Evolutionary conservation across 2,329 filamentous ascomycete species (phyloP).

Genomic region (Fusarium anthophilum): DNA sequence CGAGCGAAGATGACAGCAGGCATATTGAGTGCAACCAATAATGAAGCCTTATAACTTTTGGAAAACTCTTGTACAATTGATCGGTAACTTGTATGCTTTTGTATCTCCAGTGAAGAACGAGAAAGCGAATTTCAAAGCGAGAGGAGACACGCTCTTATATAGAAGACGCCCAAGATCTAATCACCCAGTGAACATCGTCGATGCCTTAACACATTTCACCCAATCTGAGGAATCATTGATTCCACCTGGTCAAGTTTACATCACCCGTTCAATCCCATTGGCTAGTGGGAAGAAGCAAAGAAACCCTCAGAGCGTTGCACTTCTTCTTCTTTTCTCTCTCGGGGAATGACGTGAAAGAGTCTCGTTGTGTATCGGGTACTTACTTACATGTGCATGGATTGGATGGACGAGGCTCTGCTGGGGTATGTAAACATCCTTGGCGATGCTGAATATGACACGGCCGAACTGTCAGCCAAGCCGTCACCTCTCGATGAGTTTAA

Average conservation of each 20-base stretch:
- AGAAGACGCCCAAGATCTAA: not conserved
- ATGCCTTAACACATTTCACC: not conserved
- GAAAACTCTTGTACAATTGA: not conserved
- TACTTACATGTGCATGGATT: not conserved
- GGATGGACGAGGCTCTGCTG: not conserved
- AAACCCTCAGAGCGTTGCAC: not conserved
- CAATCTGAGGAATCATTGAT: not conserved
- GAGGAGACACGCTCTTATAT: slow-evolving; percentile 8
- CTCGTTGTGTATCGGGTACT: slow-evolving; percentile 17
- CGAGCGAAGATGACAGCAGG: slow-evolving; percentile 42
- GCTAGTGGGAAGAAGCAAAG: not conserved
- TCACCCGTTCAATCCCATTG: slow-evolving; percentile 17
- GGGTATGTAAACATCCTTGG: slow-evolving; percentile 9
- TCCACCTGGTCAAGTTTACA: not conserved
- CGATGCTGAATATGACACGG: slow-evolving; percentile 10
- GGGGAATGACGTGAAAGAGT: slow-evolving; percentile 20
- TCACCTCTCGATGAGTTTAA: not conserved
- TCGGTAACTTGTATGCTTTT: not conserved
- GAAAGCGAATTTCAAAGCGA: not conserved
- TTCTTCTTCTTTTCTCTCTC: not conserved
- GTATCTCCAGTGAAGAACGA: not conserved
- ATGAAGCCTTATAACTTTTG: not conserved
- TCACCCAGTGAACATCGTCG: not conserved
- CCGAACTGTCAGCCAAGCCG: slow-evolving; percentile 12
- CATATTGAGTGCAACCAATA: slow-evolving; percentile 42